A percentile compares a stretch with the other conserved stretches of the same genome.
These are phyloP conservation scores for Aspergillus terreus DNA, from an alignment of 2,329 filamentous ascomycete species.

Conservation along the genomic window DNA sequence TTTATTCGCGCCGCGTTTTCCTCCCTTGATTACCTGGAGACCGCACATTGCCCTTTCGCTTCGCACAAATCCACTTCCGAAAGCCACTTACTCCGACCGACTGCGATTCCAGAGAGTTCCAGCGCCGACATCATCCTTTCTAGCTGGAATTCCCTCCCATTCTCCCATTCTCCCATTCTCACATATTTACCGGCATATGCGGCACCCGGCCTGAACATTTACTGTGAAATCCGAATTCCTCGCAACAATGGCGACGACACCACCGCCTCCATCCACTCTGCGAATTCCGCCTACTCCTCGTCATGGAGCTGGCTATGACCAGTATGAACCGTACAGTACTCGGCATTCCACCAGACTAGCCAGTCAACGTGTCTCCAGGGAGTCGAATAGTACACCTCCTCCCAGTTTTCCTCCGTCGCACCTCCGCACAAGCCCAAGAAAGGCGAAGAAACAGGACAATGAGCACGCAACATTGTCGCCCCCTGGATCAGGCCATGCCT, in stretches of 20 bases:
- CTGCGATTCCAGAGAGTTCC: not conserved
- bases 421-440: constrained; percentile 15
- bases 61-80: not conserved
- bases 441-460: constrained; percentile 20
- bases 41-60: not conserved
- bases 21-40: not conserved
- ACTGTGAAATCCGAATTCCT: not conserved
- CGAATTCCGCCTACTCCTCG: constrained; percentile 44
- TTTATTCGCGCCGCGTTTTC: constrained; percentile 1
- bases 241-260: constrained; percentile 42
- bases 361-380: constrained; percentile 26
- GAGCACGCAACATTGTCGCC: constrained; percentile 25
- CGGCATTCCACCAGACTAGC: constrained; percentile 40
- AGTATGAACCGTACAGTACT: constrained; percentile 38
- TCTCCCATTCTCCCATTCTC: not conserved
- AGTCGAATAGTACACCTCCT: constrained; percentile 28
- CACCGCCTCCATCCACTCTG: constrained; percentile 37
- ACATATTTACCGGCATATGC: not conserved
- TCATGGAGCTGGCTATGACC: constrained; percentile 44
- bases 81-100: not conserved
- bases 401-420: constrained; percentile 23
- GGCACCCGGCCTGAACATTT: not conserved
- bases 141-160: not conserved
- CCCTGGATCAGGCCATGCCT: constrained; percentile 23
- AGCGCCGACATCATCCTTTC: not conserved